Conservation (phyloP, 371 early-diverging fungal species). For the Rhizomucor miehei region DNA sequence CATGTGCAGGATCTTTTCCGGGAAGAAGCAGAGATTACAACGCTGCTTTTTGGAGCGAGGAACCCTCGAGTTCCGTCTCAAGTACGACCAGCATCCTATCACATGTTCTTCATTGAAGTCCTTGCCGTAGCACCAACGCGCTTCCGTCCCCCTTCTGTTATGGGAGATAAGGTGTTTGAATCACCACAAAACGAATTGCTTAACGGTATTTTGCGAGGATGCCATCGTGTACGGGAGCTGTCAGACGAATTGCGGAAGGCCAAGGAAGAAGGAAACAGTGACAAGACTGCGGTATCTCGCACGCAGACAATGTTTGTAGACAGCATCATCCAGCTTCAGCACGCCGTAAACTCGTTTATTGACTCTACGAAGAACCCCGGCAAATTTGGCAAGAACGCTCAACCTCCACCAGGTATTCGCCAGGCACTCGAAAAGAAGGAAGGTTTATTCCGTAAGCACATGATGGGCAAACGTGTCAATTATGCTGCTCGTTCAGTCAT, state of each 20-base stretch:
- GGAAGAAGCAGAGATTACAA: constrained; percentile 71
- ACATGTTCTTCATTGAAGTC: constrained; percentile 95
- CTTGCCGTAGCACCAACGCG: constrained; percentile 95
- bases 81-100: constrained; percentile 48
- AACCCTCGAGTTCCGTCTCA: constrained; percentile 51
- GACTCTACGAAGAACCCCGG: constrained; percentile 85
- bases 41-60: constrained; percentile 76
- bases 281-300: constrained; percentile 38
- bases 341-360: constrained; percentile 87
- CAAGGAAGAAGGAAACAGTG: constrained; percentile 31
- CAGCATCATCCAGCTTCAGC: constrained; percentile 84
- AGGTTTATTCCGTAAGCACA: constrained; percentile 99
- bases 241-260: constrained; percentile 39
- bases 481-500: constrained; percentile 99
- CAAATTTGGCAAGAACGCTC: constrained; percentile 50
- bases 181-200: constrained; percentile 92
- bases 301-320: constrained; percentile 59
- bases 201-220: constrained; percentile 81
- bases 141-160: constrained; percentile 93
- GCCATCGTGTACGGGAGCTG: constrained; percentile 65
- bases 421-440: constrained; percentile 99
- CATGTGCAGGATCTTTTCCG: constrained; percentile 74
- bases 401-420: constrained; percentile 85
- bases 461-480: constrained; percentile 99
- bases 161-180: constrained; percentile 91